These are phyloP conservation scores for Gymnopus androsaceus DNA, from an alignment of 1,284 basidiomycete species.

Conservation along the genomic window DNA sequence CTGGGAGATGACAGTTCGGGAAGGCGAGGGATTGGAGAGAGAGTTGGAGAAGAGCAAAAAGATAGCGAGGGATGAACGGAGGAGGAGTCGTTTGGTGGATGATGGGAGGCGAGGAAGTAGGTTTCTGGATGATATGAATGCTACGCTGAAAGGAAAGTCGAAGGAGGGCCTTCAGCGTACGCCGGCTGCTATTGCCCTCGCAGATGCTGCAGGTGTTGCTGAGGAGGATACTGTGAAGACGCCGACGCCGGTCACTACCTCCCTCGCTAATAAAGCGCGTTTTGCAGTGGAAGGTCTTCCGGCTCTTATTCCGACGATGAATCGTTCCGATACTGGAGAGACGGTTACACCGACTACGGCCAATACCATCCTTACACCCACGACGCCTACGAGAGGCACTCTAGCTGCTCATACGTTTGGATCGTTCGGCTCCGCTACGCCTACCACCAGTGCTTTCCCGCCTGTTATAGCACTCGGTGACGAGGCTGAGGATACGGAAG, in stretches of 20 bases:
- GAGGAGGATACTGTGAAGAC: constrained; percentile 2
- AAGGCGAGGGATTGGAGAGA: too few species aligned
- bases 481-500: constrained; percentile 19
- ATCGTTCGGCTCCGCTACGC: constrained; percentile 1
- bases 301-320: not conserved
- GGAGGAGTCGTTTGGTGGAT: not conserved
- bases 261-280: too few species aligned
- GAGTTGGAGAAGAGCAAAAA: too few species aligned
- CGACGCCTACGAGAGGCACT: too few species aligned
- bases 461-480: not conserved
- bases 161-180: constrained; percentile 25
- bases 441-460: too few species aligned
- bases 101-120: not conserved
- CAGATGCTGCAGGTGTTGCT: not conserved
- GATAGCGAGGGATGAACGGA: not conserved
- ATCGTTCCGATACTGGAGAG: not conserved
- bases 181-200: not conserved
- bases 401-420: not conserved
- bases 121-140: not conserved
- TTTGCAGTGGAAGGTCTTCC: constrained; percentile 1
- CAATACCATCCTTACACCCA: too few species aligned
- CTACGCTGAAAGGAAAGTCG: constrained; percentile 31
- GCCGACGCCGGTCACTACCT: not conserved
- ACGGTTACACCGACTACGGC: not conserved
- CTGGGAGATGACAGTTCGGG: too few species aligned